Evolutionary conservation across 2,329 filamentous ascomycete species (phyloP).

Genomic region (Epichloe hybrida): DNA sequence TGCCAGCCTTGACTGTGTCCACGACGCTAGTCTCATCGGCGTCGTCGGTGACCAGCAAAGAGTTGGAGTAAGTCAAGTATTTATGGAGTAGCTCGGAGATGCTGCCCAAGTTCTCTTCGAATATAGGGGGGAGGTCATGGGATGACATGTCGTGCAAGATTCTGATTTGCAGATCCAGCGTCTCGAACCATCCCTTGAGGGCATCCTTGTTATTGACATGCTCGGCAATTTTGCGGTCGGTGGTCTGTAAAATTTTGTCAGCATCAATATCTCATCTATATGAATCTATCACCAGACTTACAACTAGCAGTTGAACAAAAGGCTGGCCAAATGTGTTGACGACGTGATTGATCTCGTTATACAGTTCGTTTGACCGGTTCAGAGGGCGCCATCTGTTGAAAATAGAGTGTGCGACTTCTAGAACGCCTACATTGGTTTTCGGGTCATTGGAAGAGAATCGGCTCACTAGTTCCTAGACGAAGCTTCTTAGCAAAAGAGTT

Average conservation of each 20-base stretch:
- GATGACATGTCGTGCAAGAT: conserved; percentile 95
- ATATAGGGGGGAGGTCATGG: conserved; percentile 87
- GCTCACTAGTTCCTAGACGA: conserved; percentile 63
- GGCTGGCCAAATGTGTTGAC: conserved; percentile 70
- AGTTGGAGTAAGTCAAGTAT: conserved; percentile 81
- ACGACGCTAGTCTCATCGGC: conserved; percentile 77
- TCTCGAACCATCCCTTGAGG: conserved; percentile 67
- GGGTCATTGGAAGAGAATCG: conserved; percentile 72
- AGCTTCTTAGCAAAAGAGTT: conserved; percentile 4
- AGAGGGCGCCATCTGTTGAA: conserved; percentile 92
- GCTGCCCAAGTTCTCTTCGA: conserved; percentile 72
- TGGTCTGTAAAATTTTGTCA: conserved; percentile 32
- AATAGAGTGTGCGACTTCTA: conserved; percentile 96
- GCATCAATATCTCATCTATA: conserved; percentile 4
- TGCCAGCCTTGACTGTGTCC: conserved; percentile 82
- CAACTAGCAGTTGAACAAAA: conserved; percentile 67
- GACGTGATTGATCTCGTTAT: conserved; percentile 93
- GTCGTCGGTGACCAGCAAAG: conserved; percentile 69
- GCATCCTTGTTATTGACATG: conserved; percentile 62
- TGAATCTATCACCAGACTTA: conserved; percentile 24
- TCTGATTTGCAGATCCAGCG: conserved; percentile 78
- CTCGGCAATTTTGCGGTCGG: conserved; percentile 57
- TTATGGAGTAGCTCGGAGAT: conserved; percentile 78
- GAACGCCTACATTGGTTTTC: conserved; percentile 79
- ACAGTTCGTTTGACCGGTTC: conserved; percentile 85